Evolutionary conservation across 2,329 filamentous ascomycete species (phyloP).

Genomic region (Hypoxylon sp.): DNA sequence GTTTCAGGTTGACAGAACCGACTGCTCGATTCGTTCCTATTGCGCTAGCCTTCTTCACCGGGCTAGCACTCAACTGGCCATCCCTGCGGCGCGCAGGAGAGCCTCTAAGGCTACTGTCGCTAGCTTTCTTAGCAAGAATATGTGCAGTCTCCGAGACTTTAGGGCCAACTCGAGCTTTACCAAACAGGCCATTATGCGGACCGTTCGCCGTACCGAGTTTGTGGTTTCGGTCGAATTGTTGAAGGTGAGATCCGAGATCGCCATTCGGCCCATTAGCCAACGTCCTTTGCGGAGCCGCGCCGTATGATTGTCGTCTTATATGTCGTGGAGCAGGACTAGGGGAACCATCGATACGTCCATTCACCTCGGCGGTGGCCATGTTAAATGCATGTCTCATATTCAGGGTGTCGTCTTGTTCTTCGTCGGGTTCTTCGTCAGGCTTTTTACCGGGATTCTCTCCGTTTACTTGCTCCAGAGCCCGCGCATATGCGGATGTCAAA

Average conservation of each 20-base stretch:
- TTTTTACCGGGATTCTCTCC: too few species aligned
- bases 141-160: constrained; percentile 54
- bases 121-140: constrained; percentile 52
- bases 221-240: constrained; percentile 49
- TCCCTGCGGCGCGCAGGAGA: constrained; percentile 43
- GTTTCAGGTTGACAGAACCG: not conserved
- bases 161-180: constrained; percentile 50
- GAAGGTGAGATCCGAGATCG: constrained; percentile 50
- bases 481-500: constrained; percentile 46
- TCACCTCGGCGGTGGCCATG: constrained; percentile 46
- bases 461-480: constrained; percentile 46
- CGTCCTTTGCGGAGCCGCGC: constrained; percentile 24
- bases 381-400: constrained; percentile 46
- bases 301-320: constrained; percentile 40
- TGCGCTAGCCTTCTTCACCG: constrained; percentile 26
- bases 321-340: constrained; percentile 50
- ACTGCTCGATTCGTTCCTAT: constrained; percentile 8
- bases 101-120: constrained; percentile 50
- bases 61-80: constrained; percentile 34
- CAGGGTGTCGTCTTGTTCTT: constrained; percentile 41
- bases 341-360: constrained; percentile 47
- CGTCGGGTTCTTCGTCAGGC: constrained; percentile 36
- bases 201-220: constrained; percentile 42
- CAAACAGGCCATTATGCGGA: constrained; percentile 52
- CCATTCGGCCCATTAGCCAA: constrained; percentile 46